phyloP scores from a whole-genome alignment of 805 yeast species.

The Nakazawaea molendinolei region DNA sequence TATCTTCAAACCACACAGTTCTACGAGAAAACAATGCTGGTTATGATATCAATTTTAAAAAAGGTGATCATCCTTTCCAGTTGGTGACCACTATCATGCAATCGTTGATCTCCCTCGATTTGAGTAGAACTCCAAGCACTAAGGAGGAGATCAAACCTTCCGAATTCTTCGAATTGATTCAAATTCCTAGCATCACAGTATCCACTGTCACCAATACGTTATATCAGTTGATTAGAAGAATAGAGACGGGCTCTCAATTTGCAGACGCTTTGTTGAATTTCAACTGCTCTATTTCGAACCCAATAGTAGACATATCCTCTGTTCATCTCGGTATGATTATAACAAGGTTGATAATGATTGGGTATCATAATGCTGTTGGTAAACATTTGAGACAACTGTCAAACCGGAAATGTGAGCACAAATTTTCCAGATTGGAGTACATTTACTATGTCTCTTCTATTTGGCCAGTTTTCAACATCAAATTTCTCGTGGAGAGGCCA shows the following conservation, averaged over 20 bases:
- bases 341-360: conserved; percentile 4
- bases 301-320: conserved; percentile 13
- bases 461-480: conserved; percentile 19
- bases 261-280: conserved; percentile 9
- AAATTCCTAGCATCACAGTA: conserved; percentile 29
- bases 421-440: conserved; percentile 4
- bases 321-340: conserved; percentile 13
- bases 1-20: conserved; percentile 15
- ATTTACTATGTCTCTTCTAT: conserved; percentile 7
- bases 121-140: conserved; percentile 15
- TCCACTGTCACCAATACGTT: conserved; percentile 33
- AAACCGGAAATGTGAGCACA: neutral
- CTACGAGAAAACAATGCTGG: conserved; percentile 30
- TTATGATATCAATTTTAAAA: conserved; percentile 33
- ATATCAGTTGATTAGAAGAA: conserved; percentile 26
- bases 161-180: conserved; percentile 23
- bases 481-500: conserved; percentile 23
- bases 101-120: conserved; percentile 22
- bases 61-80: conserved; percentile 36
- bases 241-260: conserved; percentile 2
- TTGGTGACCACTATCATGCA: conserved; percentile 31
- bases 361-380: neutral
- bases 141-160: conserved; percentile 11
- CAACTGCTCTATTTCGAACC: conserved; percentile 14
- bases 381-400: neutral